A percentile compares a stretch with the other conserved stretches of the same genome.
phyloP scores from a whole-genome alignment of 768 basidiomycete genomes.

The Suillus decipiens region DNA sequence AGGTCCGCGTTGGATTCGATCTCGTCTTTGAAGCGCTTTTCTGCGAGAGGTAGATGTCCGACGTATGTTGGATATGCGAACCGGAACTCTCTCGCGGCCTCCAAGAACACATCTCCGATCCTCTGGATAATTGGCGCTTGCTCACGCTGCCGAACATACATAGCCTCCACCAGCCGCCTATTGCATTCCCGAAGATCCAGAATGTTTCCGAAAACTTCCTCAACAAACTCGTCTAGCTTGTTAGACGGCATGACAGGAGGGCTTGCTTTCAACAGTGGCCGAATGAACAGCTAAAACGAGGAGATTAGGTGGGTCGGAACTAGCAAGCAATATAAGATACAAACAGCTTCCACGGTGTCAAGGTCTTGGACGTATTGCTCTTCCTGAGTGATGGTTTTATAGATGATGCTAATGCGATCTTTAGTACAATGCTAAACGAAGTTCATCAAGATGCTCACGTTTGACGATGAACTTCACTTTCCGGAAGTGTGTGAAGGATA shows the following conservation, averaged over 20 bases:
- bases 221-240: conserved; percentile 80
- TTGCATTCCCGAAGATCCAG: conserved; percentile 85
- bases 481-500: conserved; percentile 58
- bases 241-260: conserved; percentile 57
- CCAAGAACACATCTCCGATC: conserved; percentile 88
- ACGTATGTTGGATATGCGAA: conserved; percentile 85
- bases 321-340: conserved; percentile 23
- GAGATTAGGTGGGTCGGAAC: conserved; percentile 27
- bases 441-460: conserved; percentile 39
- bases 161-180: conserved; percentile 76
- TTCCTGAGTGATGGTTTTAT: conserved; percentile 86
- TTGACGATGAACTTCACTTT: conserved; percentile 82
- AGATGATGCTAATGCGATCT: conserved; percentile 56
- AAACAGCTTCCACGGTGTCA: conserved; percentile 74
- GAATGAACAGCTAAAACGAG: conserved; percentile 50
- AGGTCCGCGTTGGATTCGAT: conserved; percentile 79
- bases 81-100: conserved; percentile 85
- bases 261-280: conserved; percentile 50
- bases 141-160: conserved; percentile 84
- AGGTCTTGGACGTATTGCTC: conserved; percentile 89
- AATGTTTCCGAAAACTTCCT: conserved; percentile 89
- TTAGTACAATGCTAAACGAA: conserved; percentile 6
- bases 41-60: conserved; percentile 81
- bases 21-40: conserved; percentile 87
- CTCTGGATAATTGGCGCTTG: conserved; percentile 79